Percentiles rank a stretch among this genome's conserved stretches.
phyloP scores from a whole-genome alignment of 768 basidiomycete species.

The Heimioporus sp. region DNA sequence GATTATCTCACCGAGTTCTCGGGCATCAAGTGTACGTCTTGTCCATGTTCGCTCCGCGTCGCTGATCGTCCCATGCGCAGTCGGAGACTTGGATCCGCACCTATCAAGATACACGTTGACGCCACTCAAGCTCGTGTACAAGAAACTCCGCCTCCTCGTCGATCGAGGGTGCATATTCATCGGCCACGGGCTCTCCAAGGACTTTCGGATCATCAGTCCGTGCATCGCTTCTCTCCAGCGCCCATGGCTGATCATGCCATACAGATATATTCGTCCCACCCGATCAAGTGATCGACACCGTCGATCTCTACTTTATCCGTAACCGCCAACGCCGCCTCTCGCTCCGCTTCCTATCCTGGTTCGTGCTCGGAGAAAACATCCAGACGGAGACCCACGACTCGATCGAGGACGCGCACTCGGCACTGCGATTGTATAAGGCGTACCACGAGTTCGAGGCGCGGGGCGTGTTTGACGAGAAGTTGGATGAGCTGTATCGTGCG shows the following conservation, averaged over 20 bases:
- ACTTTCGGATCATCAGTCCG: conserved; percentile 97
- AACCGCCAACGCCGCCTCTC: conserved; percentile 85
- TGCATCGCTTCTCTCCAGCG: conserved; percentile 3
- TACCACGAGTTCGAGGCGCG: conserved; percentile 74
- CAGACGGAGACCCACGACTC: conserved; percentile 96
- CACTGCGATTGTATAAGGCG: conserved; percentile 80
- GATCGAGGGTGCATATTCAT: conserved; percentile 96
- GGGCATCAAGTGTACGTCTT: conserved; percentile 81
- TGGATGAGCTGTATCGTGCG: conserved; percentile 82
- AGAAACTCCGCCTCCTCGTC: conserved; percentile 90
- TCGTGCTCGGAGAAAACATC: conserved; percentile 86
- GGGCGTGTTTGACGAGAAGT: conserved; percentile 78
- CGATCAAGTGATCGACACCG: conserved; percentile 94
- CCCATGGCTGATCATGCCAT: background rate
- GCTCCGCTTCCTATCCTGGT: conserved; percentile 92
- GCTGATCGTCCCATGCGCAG: conserved; percentile 39
- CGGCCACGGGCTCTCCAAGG: conserved; percentile 95
- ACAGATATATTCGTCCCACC: conserved; percentile 95
- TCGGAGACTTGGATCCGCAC: conserved; percentile 87
- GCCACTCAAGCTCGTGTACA: conserved; percentile 96
- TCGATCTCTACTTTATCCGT: conserved; percentile 90
- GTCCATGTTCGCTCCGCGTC: background rate
- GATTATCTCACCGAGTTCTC: conserved; percentile 98
- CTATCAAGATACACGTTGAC: conserved; percentile 86
- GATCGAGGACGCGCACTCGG: conserved; percentile 94